Conservation (phyloP, 2,329 filamentous ascomycete genomes). For the Aureobasidium mangrovei region DNA sequence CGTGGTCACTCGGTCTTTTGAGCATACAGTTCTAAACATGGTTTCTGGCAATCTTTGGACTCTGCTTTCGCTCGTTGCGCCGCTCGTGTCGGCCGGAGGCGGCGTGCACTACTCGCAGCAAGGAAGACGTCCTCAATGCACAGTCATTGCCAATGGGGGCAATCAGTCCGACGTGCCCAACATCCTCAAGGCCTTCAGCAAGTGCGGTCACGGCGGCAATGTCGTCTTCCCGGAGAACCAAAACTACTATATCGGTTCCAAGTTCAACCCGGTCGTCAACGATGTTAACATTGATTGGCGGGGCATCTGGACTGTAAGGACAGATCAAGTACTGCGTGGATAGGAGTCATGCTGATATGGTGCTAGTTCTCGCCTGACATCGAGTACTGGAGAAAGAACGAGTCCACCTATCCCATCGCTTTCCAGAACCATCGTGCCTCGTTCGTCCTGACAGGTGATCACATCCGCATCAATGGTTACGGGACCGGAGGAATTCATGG, state of each 20-base stretch:
- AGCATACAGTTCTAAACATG: background rate
- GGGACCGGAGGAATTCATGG: constrained; percentile 47
- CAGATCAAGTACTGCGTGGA: background rate
- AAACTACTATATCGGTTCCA: constrained; percentile 43
- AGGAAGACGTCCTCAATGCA: constrained; percentile 24
- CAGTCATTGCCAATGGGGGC: constrained; percentile 32
- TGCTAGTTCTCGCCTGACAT: constrained; percentile 41
- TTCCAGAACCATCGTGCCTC: constrained; percentile 50
- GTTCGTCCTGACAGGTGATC: constrained; percentile 42
- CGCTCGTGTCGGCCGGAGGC: background rate
- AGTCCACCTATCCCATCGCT: constrained; percentile 36
- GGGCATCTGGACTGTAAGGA: constrained; percentile 41
- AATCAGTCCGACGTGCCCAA: constrained; percentile 33
- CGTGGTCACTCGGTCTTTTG: no score
- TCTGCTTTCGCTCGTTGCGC: background rate
- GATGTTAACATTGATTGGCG: constrained; percentile 45
- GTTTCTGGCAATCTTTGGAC: background rate
- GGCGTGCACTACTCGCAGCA: background rate
- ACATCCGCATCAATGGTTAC: constrained; percentile 45
- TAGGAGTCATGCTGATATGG: background rate
- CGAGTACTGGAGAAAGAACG: constrained; percentile 45
- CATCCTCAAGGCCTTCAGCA: constrained; percentile 33
- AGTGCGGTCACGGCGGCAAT: constrained; percentile 34
- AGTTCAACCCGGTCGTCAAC: constrained; percentile 41
- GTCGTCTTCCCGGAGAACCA: constrained; percentile 44